These are phyloP conservation scores for Myxozyma neglecta DNA, from an alignment of 805 yeast genomes.

Conservation along the genomic window DNA sequence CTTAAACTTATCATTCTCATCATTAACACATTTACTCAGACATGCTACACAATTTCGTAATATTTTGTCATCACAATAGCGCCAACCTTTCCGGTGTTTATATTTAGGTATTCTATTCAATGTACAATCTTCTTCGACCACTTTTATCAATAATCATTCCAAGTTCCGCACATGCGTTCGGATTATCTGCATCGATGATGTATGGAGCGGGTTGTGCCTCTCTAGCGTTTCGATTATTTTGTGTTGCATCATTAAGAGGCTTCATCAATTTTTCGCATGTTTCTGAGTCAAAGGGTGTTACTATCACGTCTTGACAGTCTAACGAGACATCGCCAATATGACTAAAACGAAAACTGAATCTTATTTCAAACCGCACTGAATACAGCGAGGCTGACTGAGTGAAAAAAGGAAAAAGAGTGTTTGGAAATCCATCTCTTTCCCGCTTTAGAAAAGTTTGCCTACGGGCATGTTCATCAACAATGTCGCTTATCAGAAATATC, in stretches of 20 bases:
- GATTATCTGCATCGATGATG: slow-evolving; percentile 1
- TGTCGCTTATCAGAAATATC: slow-evolving; percentile 27
- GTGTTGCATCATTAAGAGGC: slow-evolving; percentile 1
- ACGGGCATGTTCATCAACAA: slow-evolving; percentile 35
- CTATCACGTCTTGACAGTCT: slow-evolving; percentile 37
- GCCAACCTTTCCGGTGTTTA: no score
- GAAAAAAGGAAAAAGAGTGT: slow-evolving; percentile 39
- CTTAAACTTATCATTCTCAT: no score
- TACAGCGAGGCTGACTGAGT: slow-evolving; percentile 42
- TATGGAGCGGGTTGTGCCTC: slow-evolving; percentile 1
- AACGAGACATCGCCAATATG: slow-evolving; percentile 44
- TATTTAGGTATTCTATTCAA: no score
- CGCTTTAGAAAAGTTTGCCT: slow-evolving; percentile 34
- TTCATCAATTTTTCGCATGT: slow-evolving; percentile 33
- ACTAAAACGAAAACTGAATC: slow-evolving; percentile 41
- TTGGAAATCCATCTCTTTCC: slow-evolving; percentile 42
- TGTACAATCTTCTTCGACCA: no score
- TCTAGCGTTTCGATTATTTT: slow-evolving; percentile 1
- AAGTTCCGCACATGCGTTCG: neutral
- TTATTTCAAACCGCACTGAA: slow-evolving; percentile 39
- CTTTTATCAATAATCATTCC: neutral
- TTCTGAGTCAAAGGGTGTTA: slow-evolving; percentile 43
- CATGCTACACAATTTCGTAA: no score
- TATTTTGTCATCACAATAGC: no score
- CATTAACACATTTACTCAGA: no score